Base-by-base conservation (phyloP, 192 early-diverging fungal species). In the Phycomyces blakesleeanus region DNA sequence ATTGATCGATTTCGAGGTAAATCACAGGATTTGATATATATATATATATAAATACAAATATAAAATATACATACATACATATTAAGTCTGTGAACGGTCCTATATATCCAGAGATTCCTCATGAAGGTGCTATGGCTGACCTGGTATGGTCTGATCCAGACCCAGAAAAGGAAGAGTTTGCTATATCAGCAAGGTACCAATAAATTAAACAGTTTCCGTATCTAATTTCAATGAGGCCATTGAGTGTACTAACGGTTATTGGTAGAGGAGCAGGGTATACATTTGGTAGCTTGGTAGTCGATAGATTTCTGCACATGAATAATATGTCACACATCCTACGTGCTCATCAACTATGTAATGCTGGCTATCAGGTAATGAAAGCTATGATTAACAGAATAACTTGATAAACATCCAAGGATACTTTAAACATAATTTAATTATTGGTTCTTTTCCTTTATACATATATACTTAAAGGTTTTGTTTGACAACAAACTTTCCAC, bases 91-190 rank as follows among this genome's bases (percentile, higher is more conserved):
- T n/a, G n/a, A n/a, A n/a, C n/a, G n/a, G n/a, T n/a, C n/a, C n/a
- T n/a, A n/a, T n/a, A n/a, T n/a, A n/a, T n/a, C 21, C 11, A 53
- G 93, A 95, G 70, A 93, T 95, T 41, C 93, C 93, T n/a, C 91
- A 93, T 64, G 93, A 95, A 75, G 93, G 91, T 22, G 82, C 92
- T n/a, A 95, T 95, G 90, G 89, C 92, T 16, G 93, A 95, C 72
- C 72, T 95, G n/a, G 93, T 94, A 16, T 94, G 93, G 92, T 91
- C 88, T 24, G 92, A 94, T 74, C 91, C 91, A 3, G 86, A 88
- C 40, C 84, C 87, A 11, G 82, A 83, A 50, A 80, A 85, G 27
- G 83, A 87, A 53, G 90, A 90, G 25, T 95, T 95, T 78, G 74
- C 82, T 7, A 84, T 93, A 21, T 93, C 91, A n/a, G 85, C 90